Evolutionary conservation across 352 stramenopile species (phyloP).

Genomic region (Globisporangium barbulae): DNA sequence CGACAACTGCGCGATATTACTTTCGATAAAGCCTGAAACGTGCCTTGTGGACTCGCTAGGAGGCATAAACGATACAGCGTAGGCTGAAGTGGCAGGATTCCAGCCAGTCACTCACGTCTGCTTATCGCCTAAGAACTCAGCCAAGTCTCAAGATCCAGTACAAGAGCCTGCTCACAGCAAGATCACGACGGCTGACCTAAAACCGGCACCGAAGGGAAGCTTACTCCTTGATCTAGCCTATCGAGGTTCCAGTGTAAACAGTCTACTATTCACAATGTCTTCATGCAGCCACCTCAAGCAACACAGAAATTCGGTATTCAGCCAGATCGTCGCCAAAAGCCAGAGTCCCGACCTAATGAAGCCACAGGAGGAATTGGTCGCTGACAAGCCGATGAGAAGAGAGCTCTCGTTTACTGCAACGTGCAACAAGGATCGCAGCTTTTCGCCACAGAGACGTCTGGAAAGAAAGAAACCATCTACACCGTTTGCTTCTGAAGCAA

Average conservation of each 20-base stretch:
- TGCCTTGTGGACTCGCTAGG: constrained; percentile 1
- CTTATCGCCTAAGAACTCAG: background rate
- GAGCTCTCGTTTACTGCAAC: background rate
- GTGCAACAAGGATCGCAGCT: too few relatives aligned
- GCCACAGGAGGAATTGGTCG: too few relatives aligned
- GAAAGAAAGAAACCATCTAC: background rate
- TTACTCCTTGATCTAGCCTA: background rate
- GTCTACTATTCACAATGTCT: background rate
- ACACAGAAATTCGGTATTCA: background rate
- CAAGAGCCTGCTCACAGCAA: background rate
- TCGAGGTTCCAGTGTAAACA: background rate
- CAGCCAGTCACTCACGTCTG: background rate
- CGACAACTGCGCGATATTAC: background rate
- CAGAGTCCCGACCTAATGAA: background rate
- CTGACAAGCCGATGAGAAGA: background rate
- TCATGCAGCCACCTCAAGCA: background rate
- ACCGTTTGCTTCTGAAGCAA: background rate
- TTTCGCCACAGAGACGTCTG: background rate
- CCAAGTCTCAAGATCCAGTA: background rate
- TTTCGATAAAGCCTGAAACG: background rate
- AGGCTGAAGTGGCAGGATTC: background rate
- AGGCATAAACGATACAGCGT: background rate
- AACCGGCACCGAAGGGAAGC: background rate
- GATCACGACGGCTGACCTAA: background rate
- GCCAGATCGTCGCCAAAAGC: background rate